Evolutionary conservation across 1,284 basidiomycete genomes (phyloP).

Genomic region (Ganoderma meredithae): DNA sequence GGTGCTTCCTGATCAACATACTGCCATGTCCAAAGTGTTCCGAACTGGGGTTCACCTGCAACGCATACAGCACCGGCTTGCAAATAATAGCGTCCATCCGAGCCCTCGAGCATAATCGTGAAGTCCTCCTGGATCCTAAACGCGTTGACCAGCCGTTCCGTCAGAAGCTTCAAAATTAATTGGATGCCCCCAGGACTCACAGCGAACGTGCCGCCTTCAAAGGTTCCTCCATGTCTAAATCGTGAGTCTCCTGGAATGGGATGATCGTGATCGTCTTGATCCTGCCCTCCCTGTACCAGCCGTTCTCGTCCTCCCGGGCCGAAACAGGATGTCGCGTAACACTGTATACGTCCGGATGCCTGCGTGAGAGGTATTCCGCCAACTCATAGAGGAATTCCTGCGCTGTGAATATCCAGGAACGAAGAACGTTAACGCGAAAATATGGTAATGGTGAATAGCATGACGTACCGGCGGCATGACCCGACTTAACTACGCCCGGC

Average conservation of each 20-base stretch:
- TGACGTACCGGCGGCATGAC: slow-evolving; percentile 58
- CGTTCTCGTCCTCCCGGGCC: slow-evolving; percentile 38
- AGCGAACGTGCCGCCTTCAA: slow-evolving; percentile 64
- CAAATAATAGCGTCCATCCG: slow-evolving; percentile 75
- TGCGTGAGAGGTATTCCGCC: slow-evolving; percentile 66
- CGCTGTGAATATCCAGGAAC: slow-evolving; percentile 46
- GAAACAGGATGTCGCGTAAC: slow-evolving; percentile 50
- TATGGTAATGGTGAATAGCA: neutral
- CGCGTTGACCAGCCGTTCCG: neutral
- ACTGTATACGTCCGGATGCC: slow-evolving; percentile 67
- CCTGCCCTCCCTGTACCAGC: slow-evolving; percentile 60
- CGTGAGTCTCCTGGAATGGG: slow-evolving; percentile 58
- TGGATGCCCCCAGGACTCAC: slow-evolving; percentile 46
- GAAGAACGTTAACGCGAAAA: neutral
- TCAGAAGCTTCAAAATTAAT: neutral
- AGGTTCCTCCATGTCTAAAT: slow-evolving; percentile 63
- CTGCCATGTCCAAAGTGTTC: neutral
- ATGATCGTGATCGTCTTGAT: slow-evolving; percentile 62
- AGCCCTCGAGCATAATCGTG: slow-evolving; percentile 79
- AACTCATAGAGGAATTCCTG: slow-evolving; percentile 72
- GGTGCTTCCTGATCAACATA: neutral
- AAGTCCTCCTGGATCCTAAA: slow-evolving; percentile 74
- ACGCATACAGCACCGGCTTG: slow-evolving; percentile 76
- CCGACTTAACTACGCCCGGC: slow-evolving; percentile 57
- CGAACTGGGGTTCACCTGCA: slow-evolving; percentile 51